phyloP scores from a whole-genome alignment of 352 stramenopile species.

The Pythium phragmitis region DNA sequence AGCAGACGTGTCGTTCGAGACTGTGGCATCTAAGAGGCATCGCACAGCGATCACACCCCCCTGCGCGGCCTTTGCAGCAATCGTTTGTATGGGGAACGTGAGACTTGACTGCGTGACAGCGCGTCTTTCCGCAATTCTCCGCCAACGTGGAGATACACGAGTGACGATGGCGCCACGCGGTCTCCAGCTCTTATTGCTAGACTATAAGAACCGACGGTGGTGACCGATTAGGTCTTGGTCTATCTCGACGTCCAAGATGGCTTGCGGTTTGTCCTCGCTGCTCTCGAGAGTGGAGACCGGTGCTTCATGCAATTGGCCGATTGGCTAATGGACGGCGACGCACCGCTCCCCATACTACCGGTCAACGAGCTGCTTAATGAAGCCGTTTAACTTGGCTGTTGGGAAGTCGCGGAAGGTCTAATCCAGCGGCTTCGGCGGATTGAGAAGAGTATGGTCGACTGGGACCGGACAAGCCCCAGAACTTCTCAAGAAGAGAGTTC shows the following conservation, averaged over 20 bases:
- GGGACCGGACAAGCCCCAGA: background rate
- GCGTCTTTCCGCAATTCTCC: background rate
- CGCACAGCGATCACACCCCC: background rate
- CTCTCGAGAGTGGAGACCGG: background rate
- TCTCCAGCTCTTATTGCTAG: background rate
- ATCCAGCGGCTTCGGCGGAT: background rate
- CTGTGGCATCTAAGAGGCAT: background rate
- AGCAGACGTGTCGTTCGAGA: too few relatives aligned
- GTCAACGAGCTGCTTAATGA: background rate
- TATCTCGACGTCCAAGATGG: background rate
- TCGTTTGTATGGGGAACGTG: background rate
- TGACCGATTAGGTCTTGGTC: background rate
- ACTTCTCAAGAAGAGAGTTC: background rate
- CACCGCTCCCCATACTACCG: background rate
- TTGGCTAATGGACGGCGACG: constrained; percentile 4
- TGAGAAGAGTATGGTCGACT: too few relatives aligned
- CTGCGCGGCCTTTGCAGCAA: background rate
- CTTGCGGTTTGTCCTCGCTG: background rate
- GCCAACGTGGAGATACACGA: background rate
- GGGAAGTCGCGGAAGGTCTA: background rate
- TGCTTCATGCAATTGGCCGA: background rate
- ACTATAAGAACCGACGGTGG: background rate
- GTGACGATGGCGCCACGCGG: background rate
- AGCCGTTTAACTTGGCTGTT: background rate
- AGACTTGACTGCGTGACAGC: background rate